phyloP scores from a whole-genome alignment of 768 basidiomycete species.

The Clavulina sp. region DNA sequence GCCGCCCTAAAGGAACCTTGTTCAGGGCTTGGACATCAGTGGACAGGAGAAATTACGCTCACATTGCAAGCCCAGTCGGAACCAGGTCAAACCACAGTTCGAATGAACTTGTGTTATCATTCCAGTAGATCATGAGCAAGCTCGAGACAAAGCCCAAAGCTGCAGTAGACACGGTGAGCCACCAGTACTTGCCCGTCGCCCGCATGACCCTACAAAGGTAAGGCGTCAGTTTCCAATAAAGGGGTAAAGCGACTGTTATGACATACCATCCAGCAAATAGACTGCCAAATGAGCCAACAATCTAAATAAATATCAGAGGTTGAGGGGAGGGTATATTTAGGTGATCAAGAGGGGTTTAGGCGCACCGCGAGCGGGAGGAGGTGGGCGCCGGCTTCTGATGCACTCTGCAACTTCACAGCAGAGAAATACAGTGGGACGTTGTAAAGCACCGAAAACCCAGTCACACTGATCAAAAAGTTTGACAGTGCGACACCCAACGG shows the following conservation, averaged over 20 bases:
- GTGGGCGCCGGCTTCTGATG: conserved; percentile 43
- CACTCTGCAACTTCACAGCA: neutral
- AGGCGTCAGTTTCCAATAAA: conserved; percentile 4
- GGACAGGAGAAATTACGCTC: neutral
- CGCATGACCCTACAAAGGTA: conserved; percentile 64
- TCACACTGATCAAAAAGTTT: conserved; percentile 61
- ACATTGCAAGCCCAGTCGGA: conserved; percentile 59
- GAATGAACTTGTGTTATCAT: conserved; percentile 37
- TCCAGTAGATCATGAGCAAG: conserved; percentile 49
- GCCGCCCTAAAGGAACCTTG: conserved; percentile 39
- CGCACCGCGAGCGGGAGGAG: conserved; percentile 79
- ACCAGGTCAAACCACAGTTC: conserved; percentile 65
- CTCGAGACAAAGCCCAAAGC: conserved; percentile 35
- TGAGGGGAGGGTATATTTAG: conserved; percentile 4
- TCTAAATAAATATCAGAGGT: conserved; percentile 22
- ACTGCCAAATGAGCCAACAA: conserved; percentile 70
- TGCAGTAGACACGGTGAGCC: conserved; percentile 45
- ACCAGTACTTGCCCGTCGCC: conserved; percentile 70
- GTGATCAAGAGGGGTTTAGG: conserved; percentile 9
- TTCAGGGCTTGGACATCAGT: neutral
- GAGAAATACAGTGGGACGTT: conserved; percentile 10
- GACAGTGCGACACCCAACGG: conserved; percentile 65
- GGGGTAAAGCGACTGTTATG: neutral
- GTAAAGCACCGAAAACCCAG: conserved; percentile 58
- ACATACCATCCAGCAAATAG: conserved; percentile 72